Percentiles rank a stretch among this genome's conserved stretches.
phyloP scores from a whole-genome alignment of 2,329 filamentous ascomycete species.

The Talaromyces piceae region DNA sequence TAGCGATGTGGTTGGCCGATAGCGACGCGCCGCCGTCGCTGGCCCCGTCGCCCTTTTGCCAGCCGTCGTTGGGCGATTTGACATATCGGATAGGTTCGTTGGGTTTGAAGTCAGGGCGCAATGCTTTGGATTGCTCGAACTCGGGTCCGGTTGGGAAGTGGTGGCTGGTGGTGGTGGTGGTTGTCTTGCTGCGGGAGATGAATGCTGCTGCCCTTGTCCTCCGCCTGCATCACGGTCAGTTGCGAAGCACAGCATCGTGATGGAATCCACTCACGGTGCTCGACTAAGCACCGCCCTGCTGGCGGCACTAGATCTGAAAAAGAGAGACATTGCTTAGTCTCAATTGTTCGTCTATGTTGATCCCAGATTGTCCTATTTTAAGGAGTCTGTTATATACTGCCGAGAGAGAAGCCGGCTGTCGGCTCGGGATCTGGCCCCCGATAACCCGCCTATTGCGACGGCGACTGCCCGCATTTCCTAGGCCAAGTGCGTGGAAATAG shows the following conservation, averaged over 20 bases:
- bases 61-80: constrained; percentile 35
- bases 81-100: constrained; percentile 28
- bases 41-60: constrained; percentile 37
- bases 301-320: neutral
- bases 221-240: neutral
- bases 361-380: too few species aligned
- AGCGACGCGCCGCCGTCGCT: constrained; percentile 38
- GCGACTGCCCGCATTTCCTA: neutral
- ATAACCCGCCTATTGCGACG: neutral
- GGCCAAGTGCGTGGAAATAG: neutral
- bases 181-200: neutral
- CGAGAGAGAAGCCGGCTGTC: neutral
- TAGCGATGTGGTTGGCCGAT: constrained; percentile 58
- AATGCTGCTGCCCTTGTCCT: neutral
- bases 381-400: neutral
- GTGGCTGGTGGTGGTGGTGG: constrained; percentile 1
- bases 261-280: neutral
- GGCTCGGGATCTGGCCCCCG: neutral
- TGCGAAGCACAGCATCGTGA: neutral
- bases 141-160: constrained; percentile 19
- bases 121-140: constrained; percentile 34
- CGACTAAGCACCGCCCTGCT: neutral
- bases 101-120: constrained; percentile 35
- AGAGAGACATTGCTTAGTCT: neutral
- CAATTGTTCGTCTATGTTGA: neutral